phyloP scores from a whole-genome alignment of 2,329 filamentous ascomycete species.

The Aspergillus sp. region DNA sequence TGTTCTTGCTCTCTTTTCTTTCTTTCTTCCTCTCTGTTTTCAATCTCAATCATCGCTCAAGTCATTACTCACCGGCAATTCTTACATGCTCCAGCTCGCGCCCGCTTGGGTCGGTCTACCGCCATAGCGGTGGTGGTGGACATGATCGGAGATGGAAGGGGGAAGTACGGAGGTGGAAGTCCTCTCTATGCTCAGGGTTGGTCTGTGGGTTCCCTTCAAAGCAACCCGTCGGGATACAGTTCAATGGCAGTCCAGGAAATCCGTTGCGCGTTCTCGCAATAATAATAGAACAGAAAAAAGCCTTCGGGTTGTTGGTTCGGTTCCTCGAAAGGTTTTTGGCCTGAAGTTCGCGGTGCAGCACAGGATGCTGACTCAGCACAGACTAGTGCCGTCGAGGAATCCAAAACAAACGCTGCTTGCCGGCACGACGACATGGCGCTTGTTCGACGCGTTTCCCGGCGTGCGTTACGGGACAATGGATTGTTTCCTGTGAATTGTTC shows the following conservation, averaged over 20 bases:
- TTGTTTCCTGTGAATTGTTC: too few relatives aligned
- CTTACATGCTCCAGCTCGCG: slow-evolving; percentile 9
- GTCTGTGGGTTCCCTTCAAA: neutral
- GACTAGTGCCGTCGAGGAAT: neutral
- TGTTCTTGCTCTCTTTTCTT: neutral
- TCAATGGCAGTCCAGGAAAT: too few relatives aligned
- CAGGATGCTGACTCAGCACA: neutral
- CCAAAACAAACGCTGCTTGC: neutral
- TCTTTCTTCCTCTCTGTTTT: neutral
- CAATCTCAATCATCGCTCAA: too few relatives aligned
- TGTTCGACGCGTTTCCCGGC: too few relatives aligned
- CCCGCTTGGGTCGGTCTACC: slow-evolving; percentile 3
- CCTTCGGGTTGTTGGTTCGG: neutral
- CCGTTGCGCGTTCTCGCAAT: too few relatives aligned
- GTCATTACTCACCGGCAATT: slow-evolving; percentile 7
- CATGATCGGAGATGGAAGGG: neutral
- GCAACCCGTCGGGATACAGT: too few relatives aligned
- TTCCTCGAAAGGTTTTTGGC: neutral
- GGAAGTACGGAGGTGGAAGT: too few relatives aligned
- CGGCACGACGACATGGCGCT: too few relatives aligned
- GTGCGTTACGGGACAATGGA: too few relatives aligned
- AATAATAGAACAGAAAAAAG: neutral
- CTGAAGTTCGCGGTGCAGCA: neutral
- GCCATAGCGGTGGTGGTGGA: neutral
- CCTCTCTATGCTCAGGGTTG: neutral